Conservation (phyloP, 352 stramenopile genomes). For the Phytophthora rubi region DNA sequence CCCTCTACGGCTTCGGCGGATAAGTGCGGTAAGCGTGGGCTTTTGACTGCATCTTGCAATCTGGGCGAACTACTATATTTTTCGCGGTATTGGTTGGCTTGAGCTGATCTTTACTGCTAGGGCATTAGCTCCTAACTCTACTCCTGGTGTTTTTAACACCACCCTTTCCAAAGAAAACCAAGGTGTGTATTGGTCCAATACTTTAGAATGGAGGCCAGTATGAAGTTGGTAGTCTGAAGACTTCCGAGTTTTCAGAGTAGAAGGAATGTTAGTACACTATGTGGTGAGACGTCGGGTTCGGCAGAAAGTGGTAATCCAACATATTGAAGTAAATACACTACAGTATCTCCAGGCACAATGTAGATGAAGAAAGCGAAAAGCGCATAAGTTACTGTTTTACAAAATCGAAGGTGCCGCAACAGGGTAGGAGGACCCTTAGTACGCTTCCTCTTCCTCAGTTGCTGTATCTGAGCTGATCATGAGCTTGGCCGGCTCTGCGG, state of each 20-base stretch:
- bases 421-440: background rate
- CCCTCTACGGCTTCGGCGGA: constrained; percentile 94
- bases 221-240: too few relatives aligned
- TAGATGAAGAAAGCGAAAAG: too few relatives aligned
- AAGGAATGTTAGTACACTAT: too few relatives aligned
- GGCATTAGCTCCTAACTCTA: background rate
- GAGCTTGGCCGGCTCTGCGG: constrained; percentile 23
- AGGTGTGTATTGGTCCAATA: background rate
- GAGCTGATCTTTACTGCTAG: background rate
- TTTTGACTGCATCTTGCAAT: background rate
- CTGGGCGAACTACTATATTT: background rate
- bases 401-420: too few relatives aligned
- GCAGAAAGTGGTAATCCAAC: too few relatives aligned
- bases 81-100: background rate
- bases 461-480: background rate
- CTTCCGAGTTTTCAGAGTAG: too few relatives aligned
- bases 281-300: too few relatives aligned
- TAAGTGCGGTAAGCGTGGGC: constrained; percentile 40
- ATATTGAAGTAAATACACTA: too few relatives aligned
- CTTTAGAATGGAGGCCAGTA: too few relatives aligned
- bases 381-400: too few relatives aligned
- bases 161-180: constrained; percentile 53
- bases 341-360: too few relatives aligned
- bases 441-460: background rate
- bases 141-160: constrained; percentile 85